These are phyloP conservation scores for Fusarium sambucinum DNA, from an alignment of 2,329 filamentous ascomycete genomes.

Conservation along the genomic window DNA sequence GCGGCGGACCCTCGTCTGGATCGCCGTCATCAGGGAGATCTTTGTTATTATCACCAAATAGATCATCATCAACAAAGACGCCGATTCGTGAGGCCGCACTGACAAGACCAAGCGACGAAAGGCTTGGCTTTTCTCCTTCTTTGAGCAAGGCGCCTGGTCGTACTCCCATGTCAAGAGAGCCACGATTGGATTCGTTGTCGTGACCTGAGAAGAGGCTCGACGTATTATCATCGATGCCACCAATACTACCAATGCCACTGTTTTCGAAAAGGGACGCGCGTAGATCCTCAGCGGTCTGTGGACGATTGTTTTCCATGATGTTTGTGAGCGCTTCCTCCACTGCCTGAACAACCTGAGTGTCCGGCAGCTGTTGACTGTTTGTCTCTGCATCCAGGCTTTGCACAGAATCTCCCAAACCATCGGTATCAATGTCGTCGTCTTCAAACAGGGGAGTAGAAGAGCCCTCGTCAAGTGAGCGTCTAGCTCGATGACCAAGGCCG, in stretches of 20 bases:
- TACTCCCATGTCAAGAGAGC: constrained; percentile 67
- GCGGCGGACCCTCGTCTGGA: constrained; percentile 66
- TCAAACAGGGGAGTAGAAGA: constrained; percentile 74
- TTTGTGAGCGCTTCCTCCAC: constrained; percentile 93
- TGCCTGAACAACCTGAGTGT: constrained; percentile 86
- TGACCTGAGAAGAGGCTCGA: constrained; percentile 65
- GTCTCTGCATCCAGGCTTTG: constrained; percentile 81
- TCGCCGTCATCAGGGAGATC: constrained; percentile 89
- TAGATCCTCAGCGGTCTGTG: constrained; percentile 72
- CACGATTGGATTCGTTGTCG: constrained; percentile 71
- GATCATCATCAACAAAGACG: constrained; percentile 92
- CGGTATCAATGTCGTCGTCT: constrained; percentile 81
- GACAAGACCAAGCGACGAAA: constrained; percentile 91
- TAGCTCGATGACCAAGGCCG: constrained; percentile 57
- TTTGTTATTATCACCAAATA: constrained; percentile 90
- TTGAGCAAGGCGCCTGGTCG: constrained; percentile 54
- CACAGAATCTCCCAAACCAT: constrained; percentile 77
- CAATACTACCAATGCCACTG: constrained; percentile 34
- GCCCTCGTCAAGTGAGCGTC: constrained; percentile 78
- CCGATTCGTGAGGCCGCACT: constrained; percentile 88
- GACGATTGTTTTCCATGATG: constrained; percentile 85
- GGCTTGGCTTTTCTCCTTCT: constrained; percentile 78
- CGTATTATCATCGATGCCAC: constrained; percentile 51
- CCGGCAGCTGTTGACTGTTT: constrained; percentile 67
- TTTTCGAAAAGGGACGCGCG: constrained; percentile 73